Conservation (phyloP, 2,329 filamentous ascomycete species). For the Macroventuria anomochaeta region DNA sequence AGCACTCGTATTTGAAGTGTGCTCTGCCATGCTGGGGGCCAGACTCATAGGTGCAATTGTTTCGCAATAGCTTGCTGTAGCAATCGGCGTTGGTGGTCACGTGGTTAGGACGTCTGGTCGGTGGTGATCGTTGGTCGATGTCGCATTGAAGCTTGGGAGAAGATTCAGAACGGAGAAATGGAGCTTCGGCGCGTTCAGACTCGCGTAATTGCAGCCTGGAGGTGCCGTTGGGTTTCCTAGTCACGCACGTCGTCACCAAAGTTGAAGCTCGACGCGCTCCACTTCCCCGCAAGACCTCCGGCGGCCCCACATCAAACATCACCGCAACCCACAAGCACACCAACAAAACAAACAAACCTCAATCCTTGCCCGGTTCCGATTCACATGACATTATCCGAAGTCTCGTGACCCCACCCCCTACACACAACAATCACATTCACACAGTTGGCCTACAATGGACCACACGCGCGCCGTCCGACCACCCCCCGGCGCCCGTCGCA, state of each 20-base stretch:
- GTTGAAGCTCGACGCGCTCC: constrained; percentile 19
- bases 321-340: not conserved
- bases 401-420: not conserved
- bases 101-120: not conserved
- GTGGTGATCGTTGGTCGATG: not conserved
- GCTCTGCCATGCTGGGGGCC: not conserved
- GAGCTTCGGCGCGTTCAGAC: not conserved
- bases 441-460: constrained; percentile 13
- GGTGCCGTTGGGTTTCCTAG: not conserved
- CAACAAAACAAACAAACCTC: not conserved
- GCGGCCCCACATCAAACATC: constrained; percentile 21
- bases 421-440: not conserved
- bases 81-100: too few relatives aligned
- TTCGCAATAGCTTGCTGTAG: not conserved
- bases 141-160: not conserved
- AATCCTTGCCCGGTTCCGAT: not conserved
- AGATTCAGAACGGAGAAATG: not conserved
- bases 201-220: not conserved
- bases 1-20: not conserved
- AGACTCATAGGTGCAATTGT: too few relatives aligned
- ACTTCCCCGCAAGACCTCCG: constrained; percentile 23
- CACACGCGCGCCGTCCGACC: constrained; percentile 35
- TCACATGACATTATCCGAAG: not conserved
- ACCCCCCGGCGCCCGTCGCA: constrained; percentile 36
- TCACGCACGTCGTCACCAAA: not conserved